A percentile compares a stretch with the other conserved stretches of the same genome.
These are phyloP conservation scores for Gaultheria prostrata DNA, from an alignment of 148 eudicot species.

Conservation along the genomic window DNA sequence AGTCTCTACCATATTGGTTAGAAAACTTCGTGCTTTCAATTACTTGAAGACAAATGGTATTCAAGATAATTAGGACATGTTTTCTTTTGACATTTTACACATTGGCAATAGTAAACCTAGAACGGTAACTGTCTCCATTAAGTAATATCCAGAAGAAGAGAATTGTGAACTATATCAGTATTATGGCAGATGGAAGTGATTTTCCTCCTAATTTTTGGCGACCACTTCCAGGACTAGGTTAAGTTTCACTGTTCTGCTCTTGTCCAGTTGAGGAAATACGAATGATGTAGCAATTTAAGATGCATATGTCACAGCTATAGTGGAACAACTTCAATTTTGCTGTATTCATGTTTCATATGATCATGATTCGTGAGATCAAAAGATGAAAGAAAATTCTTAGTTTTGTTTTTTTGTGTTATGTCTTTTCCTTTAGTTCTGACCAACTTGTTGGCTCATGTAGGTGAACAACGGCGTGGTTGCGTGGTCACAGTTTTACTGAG, in stretches of 20 bases:
- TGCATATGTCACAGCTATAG: background rate
- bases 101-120: background rate
- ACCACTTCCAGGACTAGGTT: background rate
- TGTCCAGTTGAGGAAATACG: background rate
- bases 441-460: slow-evolving; percentile 22
- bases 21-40: too few species aligned
- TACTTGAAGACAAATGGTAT: background rate
- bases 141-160: background rate
- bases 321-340: background rate
- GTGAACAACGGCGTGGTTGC: slow-evolving; percentile 48
- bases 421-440: background rate
- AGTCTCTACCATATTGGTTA: too few species aligned
- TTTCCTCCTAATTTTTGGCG: background rate
- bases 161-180: background rate
- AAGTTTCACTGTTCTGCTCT: background rate
- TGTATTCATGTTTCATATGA: background rate
- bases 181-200: background rate
- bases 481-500: slow-evolving; percentile 39
- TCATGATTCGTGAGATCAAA: background rate
- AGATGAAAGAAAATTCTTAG: background rate
- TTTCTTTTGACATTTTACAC: background rate
- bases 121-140: background rate
- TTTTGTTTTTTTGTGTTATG: background rate
- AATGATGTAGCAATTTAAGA: background rate
- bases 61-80: background rate